Conservation (phyloP, 306 rosid genomes). For the Gastrolobium villosum region DNA sequence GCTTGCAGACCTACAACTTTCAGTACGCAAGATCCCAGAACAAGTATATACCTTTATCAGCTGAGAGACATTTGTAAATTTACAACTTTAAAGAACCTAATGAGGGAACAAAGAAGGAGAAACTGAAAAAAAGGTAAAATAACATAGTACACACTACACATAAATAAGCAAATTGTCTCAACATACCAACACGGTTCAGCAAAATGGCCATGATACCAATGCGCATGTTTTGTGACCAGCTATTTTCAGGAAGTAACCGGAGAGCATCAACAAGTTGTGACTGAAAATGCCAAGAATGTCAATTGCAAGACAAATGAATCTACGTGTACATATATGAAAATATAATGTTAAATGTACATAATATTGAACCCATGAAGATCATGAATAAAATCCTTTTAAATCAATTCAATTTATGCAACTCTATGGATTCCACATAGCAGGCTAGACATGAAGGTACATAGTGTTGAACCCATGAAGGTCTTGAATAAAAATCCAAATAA, state of each 20-base stretch:
- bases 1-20: conserved; percentile 28
- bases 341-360: conserved; percentile 1
- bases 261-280: conserved; percentile 64
- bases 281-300: conserved; percentile 55
- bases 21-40: conserved; percentile 36
- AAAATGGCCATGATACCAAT: conserved; percentile 81
- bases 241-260: conserved; percentile 56
- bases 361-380: conserved; percentile 18
- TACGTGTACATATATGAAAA: conserved; percentile 25
- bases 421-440: conserved; percentile 9
- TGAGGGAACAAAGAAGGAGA: neutral
- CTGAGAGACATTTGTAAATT: conserved; percentile 33
- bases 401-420: neutral
- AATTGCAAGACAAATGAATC: conserved; percentile 44
- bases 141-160: neutral
- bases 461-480: conserved; percentile 19
- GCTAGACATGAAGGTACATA: neutral
- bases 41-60: conserved; percentile 35
- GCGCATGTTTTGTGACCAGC: conserved; percentile 71
- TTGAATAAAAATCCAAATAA: conserved; percentile 27
- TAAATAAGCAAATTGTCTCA: conserved; percentile 42
- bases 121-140: conserved; percentile 36
- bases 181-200: conserved; percentile 92
- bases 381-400: conserved; percentile 11
- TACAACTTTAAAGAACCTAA: conserved; percentile 38